Evolutionary conservation across 768 basidiomycete genomes (phyloP), one percentile per base, ranked within the genome.

Genomic region (Leucosporidium scottii): DNA sequence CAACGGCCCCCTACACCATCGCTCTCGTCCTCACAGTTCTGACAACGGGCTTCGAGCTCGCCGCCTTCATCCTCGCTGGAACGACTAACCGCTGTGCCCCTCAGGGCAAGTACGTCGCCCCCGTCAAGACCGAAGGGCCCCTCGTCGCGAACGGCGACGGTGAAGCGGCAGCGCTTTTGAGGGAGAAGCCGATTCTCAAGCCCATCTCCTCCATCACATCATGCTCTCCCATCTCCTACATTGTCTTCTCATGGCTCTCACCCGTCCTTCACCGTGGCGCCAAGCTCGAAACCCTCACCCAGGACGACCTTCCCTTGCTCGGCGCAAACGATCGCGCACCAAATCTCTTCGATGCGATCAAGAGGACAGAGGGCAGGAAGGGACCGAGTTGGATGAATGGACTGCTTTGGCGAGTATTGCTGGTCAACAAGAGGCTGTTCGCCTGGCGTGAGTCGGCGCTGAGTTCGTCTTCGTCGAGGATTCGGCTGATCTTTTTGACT

Each of bases 181-280:
- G 23, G 50, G 21, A 51, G 50, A 27, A 51, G 25, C 39, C 39
- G 8, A 15, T 17, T 1, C 50, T 51, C 50, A 51, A 23, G 23
- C 57, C 57, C 57, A n/a, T 59, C 23, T 59, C 57, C 20, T 34
- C 48, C 31, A 48, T 68, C 51, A 57, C 61, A 7, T 60, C 67
- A 9, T 51, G 57, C 31, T 63, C 61, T 1, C 70, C 70, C 28
- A 28, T 71, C 48, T 48, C 62, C 2, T 68, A 56, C 61, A 62
- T 71, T 61, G 62, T 71, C 48, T 71, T 71, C 25, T 18, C 21
- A 0, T 71, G 70, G 70, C 56, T 71, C 58, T 60, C 66, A 0
- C 70, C 70, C 28, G 61, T 71, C 27, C 61, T 71, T 34, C 27
- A 23, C 4, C 0, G 9, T 1, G 56, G 48, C 1, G 48, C 36